A percentile compares a stretch with the other conserved stretches of the same genome.
phyloP scores from a whole-genome alignment of 208 protist genomes.

The Leishmania mexicana region DNA sequence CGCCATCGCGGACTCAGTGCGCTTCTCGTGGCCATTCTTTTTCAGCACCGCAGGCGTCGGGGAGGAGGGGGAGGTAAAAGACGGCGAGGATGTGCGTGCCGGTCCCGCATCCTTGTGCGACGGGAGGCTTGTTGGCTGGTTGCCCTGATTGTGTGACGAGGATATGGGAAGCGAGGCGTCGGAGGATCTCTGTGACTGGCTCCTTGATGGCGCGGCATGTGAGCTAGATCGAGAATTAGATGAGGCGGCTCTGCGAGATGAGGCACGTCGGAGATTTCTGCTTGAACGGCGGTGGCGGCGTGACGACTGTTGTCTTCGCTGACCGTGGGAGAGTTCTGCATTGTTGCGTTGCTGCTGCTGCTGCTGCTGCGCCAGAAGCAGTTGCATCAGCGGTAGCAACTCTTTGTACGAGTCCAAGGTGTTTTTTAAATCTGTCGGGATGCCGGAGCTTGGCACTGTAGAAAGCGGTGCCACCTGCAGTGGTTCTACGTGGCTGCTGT shows the following conservation, averaged over 20 bases:
- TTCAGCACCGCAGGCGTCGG: neutral
- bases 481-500: conserved; percentile 15
- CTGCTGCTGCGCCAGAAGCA: conserved; percentile 28
- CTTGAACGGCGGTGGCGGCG: neutral
- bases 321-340: neutral
- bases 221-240: neutral
- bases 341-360: conserved; percentile 3
- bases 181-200: neutral
- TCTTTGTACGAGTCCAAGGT: conserved; percentile 32
- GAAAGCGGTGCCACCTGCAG: neutral
- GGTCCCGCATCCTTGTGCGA: neutral
- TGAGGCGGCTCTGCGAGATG: neutral
- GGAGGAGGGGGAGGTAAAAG: neutral
- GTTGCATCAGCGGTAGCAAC: conserved; percentile 22
- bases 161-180: neutral
- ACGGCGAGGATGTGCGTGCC: neutral
- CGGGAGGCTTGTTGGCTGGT: neutral
- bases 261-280: neutral
- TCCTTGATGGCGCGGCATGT: neutral
- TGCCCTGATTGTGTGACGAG: neutral
- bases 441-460: neutral
- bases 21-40: neutral
- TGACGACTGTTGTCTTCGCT: neutral
- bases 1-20: neutral
- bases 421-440: conserved; percentile 4